phyloP scores from a whole-genome alignment of 345 rosid species.

The Fremontodendron californicum region DNA sequence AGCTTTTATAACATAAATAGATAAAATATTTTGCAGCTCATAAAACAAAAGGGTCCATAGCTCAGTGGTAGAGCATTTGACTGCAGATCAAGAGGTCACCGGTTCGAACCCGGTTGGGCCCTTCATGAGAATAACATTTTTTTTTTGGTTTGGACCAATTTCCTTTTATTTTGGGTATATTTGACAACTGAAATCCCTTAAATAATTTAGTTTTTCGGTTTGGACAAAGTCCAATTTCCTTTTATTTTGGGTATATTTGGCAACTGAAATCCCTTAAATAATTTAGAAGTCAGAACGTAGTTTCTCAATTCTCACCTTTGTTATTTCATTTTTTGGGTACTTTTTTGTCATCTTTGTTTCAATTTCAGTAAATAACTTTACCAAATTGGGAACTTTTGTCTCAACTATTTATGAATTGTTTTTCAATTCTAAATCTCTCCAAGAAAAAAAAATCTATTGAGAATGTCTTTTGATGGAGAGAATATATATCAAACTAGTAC shows the following conservation, averaged over 20 bases:
- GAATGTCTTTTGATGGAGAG: not conserved
- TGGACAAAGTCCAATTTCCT: not conserved
- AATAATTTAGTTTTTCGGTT: too few species aligned
- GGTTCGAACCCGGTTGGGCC: slow-evolving; percentile 38
- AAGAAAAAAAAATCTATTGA: too few species aligned
- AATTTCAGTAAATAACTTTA: too few species aligned
- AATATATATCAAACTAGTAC: not conserved
- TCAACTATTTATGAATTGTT: not conserved
- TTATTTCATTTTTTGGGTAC: too few species aligned
- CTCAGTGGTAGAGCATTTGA: slow-evolving; percentile 90
- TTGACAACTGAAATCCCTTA: too few species aligned
- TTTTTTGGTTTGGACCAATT: too few species aligned
- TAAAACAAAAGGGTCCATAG: slow-evolving; percentile 55
- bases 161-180: not conserved
- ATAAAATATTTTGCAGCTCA: too few species aligned
- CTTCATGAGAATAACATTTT: too few species aligned
- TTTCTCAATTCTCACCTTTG: too few species aligned
- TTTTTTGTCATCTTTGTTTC: not conserved
- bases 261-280: not conserved
- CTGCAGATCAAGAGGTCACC: slow-evolving; percentile 79
- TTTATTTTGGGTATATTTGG: not conserved
- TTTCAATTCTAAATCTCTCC: too few species aligned
- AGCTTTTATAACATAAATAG: too few species aligned
- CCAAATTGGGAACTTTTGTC: not conserved
- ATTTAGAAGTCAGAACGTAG: too few species aligned